A percentile compares a stretch with the other conserved stretches of the same genome.
Conservation (phyloP, 176 grass and related monocot genomes). For the Cenchrus americanus region DNA sequence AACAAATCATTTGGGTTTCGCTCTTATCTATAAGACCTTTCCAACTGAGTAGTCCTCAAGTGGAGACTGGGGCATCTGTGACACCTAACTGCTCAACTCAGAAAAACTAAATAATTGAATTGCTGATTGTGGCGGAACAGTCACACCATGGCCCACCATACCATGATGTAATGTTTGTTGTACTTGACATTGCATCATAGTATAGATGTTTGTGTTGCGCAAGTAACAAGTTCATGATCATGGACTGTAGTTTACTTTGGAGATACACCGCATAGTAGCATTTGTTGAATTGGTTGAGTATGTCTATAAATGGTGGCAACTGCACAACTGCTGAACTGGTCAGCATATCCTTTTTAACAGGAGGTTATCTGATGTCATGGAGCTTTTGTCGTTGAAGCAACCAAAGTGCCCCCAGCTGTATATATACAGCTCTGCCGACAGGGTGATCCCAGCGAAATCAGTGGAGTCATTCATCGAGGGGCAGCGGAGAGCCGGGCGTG, state of each 20-base stretch:
- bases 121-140: background rate
- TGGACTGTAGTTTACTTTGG: background rate
- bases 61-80: background rate
- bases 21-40: conserved; percentile 23
- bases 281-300: background rate
- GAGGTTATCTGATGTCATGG: conserved; percentile 69
- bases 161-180: background rate
- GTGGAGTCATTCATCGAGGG: conserved; percentile 78
- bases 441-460: conserved; percentile 84
- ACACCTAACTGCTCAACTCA: background rate
- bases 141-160: background rate
- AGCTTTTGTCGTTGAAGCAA: conserved; percentile 69
- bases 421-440: conserved; percentile 83
- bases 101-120: conserved; percentile 2
- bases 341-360: conserved; percentile 35
- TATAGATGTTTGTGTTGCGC: background rate
- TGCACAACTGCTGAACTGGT: background rate
- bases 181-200: background rate
- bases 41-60: conserved; percentile 12
- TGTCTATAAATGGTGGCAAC: background rate
- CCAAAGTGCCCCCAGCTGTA: conserved; percentile 85
- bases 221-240: background rate
- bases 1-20: conserved; percentile 21
- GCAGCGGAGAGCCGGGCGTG: conserved; percentile 55
- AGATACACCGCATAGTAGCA: background rate